A percentile compares a stretch with the other conserved stretches of the same genome.
phyloP scores from a whole-genome alignment of 208 protist species.

The Tritrichomonas musculus region DNA sequence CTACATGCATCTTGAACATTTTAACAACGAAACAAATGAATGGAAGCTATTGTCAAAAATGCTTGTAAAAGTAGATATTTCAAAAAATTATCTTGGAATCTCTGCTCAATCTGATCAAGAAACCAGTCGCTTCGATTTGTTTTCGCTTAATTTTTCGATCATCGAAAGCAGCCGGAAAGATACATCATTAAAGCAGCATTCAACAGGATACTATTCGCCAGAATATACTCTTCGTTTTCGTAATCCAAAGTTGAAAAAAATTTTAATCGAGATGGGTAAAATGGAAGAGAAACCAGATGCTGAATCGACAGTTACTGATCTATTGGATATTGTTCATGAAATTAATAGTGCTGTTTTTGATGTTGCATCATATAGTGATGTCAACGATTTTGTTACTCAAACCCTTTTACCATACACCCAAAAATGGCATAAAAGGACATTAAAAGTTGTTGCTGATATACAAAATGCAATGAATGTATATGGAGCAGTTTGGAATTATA shows the following conservation, averaged over 20 bases:
- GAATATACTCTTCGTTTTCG: background rate
- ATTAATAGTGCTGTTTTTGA: background rate
- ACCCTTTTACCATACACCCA: background rate
- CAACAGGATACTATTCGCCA: background rate
- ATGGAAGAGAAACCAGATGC: background rate
- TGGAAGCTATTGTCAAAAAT: too few species aligned
- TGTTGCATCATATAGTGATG: background rate
- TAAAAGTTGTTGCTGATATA: background rate
- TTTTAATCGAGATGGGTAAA: background rate
- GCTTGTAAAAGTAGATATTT: too few species aligned
- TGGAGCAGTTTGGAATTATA: background rate
- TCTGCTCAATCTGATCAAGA: background rate
- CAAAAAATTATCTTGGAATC: slow-evolving; percentile 1
- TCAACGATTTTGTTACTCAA: background rate
- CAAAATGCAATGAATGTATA: background rate
- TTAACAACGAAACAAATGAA: too few species aligned
- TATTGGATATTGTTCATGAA: background rate
- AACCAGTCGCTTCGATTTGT: background rate
- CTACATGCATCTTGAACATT: background rate
- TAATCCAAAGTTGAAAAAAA: background rate
- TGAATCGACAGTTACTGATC: background rate
- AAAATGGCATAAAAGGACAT: slow-evolving; percentile 10
- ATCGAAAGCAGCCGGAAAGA: background rate
- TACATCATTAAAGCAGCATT: background rate
- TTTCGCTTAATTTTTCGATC: background rate